Evolutionary conservation across 345 rosid genomes (phyloP), one percentile per base, ranked within the genome.

Genomic region (Moricandia moricandioides): DNA sequence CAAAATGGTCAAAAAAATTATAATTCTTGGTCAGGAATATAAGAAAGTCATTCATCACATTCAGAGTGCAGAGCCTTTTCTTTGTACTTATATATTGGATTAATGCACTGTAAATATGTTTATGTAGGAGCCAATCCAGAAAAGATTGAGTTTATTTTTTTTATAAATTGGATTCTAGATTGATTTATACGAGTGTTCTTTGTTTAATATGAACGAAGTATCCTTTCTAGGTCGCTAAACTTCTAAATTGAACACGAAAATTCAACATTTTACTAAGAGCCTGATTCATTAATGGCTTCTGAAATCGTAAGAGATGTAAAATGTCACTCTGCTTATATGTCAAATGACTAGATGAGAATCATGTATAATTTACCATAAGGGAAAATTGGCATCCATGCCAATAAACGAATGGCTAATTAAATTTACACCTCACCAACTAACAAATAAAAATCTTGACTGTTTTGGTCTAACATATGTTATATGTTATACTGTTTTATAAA

Each of bases 21-120:
- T 69, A 30, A 76, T 69, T 76, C 51, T 39, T 54, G 34, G 74
- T 54, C 80, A 69, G 49, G 75, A 69, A 62, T 54, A 76, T 62
- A 69, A 69, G 39, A 21, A 76, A 62, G 65, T 55, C 70, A 62
- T 54, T 59, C 72, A 68, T 51, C 40, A 65, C 16, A 55, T 30
- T 55, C 59, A 59, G 3, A 16, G 57, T 30, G n/a, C 67, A 74
- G 34, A 37, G 11, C 58, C 24, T 17, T 65, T 65, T 40, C 24
- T 37, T 47, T 10, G 21, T 60, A 3, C 30, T 11, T 10, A 30
- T 27, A 13, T 45, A 30, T 54, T 72, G 39, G 39, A 63, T 64
- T 14, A 16, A 21, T 52, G 62, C 51, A 72, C 16, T 21, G 69
- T 63, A 14, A 33, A 43, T 43, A 14, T 11, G 14, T 43, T 43